Evolutionary conservation across 2,329 filamentous ascomycete species (phyloP).

Genomic region (Penicillium hesseltinei): DNA sequence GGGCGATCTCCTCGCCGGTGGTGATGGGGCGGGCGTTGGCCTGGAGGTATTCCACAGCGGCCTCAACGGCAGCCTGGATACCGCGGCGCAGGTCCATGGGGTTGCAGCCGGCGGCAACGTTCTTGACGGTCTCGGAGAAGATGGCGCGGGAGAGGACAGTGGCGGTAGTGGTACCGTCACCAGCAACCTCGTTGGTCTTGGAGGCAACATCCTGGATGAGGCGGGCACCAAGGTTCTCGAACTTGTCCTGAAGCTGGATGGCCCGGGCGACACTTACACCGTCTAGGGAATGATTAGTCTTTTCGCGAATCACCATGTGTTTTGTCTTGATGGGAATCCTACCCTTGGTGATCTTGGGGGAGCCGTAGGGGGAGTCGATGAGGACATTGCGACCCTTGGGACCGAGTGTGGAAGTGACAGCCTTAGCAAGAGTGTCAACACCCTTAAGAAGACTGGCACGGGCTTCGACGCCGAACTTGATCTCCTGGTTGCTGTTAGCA

Average conservation of each 20-base stretch:
- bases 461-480: conserved; percentile 96
- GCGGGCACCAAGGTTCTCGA: conserved; percentile 97
- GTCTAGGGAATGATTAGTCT: conserved; percentile 52
- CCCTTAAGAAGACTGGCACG: conserved; percentile 85
- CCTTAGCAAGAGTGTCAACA: conserved; percentile 95
- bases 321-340: conserved; percentile 33
- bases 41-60: conserved; percentile 90
- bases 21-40: conserved; percentile 98
- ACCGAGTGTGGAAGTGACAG: conserved; percentile 91
- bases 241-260: conserved; percentile 94
- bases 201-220: conserved; percentile 96
- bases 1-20: conserved; percentile 92
- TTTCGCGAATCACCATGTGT: background rate
- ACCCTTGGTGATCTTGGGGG: conserved; percentile 99
- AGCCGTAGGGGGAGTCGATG: conserved; percentile 97
- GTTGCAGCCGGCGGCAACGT: conserved; percentile 98
- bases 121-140: conserved; percentile 99
- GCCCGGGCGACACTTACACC: conserved; percentile 88
- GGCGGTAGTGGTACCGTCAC: conserved; percentile 97
- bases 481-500: conserved; percentile 63
- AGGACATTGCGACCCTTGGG: conserved; percentile 98
- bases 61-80: conserved; percentile 93
- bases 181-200: conserved; percentile 98
- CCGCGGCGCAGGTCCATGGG: conserved; percentile 97
- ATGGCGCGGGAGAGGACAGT: conserved; percentile 96